Evolutionary conservation across 73 alveolate genomes (phyloP).

Genomic region (Stentor roeselii): DNA sequence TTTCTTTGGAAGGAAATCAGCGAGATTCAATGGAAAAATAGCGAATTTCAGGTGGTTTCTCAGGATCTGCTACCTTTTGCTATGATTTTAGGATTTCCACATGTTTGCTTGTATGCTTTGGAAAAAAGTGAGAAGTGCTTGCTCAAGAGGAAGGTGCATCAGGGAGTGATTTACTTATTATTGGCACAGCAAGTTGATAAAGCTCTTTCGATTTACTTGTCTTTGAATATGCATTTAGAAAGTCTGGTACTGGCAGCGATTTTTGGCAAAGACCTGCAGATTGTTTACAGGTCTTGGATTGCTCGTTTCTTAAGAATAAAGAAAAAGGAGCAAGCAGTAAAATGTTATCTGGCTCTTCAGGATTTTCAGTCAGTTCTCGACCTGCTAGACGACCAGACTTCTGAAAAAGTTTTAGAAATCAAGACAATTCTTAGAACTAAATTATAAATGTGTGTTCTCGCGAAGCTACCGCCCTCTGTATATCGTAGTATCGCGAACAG

Average conservation of each 20-base stretch:
- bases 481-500: too few relatives aligned
- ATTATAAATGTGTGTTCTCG: too few relatives aligned
- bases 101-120: background rate
- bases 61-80: background rate
- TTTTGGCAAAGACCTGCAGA: background rate
- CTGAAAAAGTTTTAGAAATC: too few relatives aligned
- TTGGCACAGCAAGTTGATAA: background rate
- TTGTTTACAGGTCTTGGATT: background rate
- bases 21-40: background rate
- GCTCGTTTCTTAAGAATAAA: background rate
- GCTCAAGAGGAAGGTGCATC: background rate
- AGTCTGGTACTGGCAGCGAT: background rate
- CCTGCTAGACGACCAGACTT: too few relatives aligned
- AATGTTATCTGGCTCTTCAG: background rate
- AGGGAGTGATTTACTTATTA: background rate
- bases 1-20: background rate
- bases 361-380: background rate
- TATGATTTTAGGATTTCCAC: background rate
- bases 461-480: too few relatives aligned
- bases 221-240: background rate
- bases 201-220: background rate
- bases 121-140: background rate
- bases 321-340: conserved; percentile 13
- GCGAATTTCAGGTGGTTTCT: background rate
- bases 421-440: too few relatives aligned